Conservation (phyloP, 2,329 filamentous ascomycete genomes). For the Conoideocrella luteorostrata region DNA sequence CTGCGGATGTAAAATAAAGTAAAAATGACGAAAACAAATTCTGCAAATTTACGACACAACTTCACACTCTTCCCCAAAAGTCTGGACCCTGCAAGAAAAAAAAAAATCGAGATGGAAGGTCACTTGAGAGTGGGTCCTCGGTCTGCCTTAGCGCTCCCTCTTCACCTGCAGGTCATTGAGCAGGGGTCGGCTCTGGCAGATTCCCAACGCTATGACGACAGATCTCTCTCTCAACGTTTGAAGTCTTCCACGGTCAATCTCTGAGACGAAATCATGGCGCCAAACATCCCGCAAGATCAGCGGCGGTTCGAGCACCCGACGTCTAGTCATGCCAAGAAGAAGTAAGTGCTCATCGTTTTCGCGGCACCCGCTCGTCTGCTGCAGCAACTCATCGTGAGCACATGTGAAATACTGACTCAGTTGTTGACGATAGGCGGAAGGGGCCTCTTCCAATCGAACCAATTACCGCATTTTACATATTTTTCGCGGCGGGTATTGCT, state of each 20-base stretch:
- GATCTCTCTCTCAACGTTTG: slow-evolving; percentile 17
- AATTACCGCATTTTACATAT: slow-evolving; percentile 73
- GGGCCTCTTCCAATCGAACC: slow-evolving; percentile 61
- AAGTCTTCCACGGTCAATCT: slow-evolving; percentile 6
- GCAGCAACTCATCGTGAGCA: neutral
- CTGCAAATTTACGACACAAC: no score
- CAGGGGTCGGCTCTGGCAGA: slow-evolving; percentile 4
- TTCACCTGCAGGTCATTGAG: neutral
- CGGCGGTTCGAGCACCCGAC: slow-evolving; percentile 40
- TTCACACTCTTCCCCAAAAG: neutral
- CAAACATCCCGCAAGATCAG: slow-evolving; percentile 22
- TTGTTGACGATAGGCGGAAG: slow-evolving; percentile 30
- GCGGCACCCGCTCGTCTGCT: no score
- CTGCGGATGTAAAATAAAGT: no score
- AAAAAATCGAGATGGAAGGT: neutral
- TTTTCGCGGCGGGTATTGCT: slow-evolving; percentile 64
- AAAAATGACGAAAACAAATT: neutral
- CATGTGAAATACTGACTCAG: slow-evolving; percentile 2
- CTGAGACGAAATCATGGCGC: slow-evolving; percentile 30
- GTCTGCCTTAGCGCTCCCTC: neutral
- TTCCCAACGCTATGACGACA: slow-evolving; percentile 17
- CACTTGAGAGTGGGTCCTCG: neutral
- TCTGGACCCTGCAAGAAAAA: neutral
- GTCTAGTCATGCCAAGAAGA: slow-evolving; percentile 46
- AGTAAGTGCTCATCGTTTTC: slow-evolving; percentile 35